Conservation (phyloP, 257 asterid species). For the Echites panduratus region DNA sequence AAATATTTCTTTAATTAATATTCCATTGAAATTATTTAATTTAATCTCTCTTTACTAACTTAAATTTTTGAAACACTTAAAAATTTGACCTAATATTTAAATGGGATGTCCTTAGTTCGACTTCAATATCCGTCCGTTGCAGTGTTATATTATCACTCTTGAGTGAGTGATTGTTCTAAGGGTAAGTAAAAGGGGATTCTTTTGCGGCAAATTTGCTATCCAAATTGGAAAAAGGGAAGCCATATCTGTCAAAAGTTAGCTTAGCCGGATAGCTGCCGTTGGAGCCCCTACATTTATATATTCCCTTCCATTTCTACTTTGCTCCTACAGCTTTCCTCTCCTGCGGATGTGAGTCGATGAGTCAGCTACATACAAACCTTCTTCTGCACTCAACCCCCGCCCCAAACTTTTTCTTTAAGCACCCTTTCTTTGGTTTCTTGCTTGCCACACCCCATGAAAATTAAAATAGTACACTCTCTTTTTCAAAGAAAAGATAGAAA, state of each 20-base stretch:
- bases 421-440: background rate
- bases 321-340: constrained; percentile 7
- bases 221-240: constrained; percentile 27
- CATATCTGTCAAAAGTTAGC: constrained; percentile 28
- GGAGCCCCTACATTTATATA: background rate
- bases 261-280: background rate
- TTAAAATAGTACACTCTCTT: too few relatives aligned
- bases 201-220: constrained; percentile 18
- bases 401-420: constrained; percentile 19
- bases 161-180: too few relatives aligned
- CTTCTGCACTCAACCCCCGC: constrained; percentile 22
- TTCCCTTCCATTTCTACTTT: background rate
- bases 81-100: too few relatives aligned
- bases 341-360: constrained; percentile 11
- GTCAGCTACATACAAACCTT: constrained; percentile 21
- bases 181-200: constrained; percentile 10
- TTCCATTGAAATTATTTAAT: too few relatives aligned
- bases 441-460: too few relatives aligned
- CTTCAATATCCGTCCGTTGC: too few relatives aligned
- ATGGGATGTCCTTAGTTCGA: too few relatives aligned
- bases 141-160: too few relatives aligned
- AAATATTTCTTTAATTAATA: too few relatives aligned
- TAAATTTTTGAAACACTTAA: too few relatives aligned
- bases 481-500: too few relatives aligned
- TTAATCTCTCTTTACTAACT: too few relatives aligned